A percentile compares a stretch with the other conserved stretches of the same genome.
Conservation (phyloP, 2,329 filamentous ascomycete genomes). For the Phyllosticta ampelicida region DNA sequence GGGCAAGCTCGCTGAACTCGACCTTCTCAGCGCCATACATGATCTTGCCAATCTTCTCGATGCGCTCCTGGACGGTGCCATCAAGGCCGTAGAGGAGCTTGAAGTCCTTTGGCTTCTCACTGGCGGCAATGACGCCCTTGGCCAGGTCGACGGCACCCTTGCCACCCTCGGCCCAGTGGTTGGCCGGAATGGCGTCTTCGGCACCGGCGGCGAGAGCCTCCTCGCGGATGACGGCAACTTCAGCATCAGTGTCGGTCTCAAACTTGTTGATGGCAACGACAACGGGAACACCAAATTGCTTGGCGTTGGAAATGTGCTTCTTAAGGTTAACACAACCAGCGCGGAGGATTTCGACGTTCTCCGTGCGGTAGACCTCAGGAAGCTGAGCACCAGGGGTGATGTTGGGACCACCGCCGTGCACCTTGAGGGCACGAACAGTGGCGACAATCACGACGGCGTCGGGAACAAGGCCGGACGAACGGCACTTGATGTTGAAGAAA, state of each 20-base stretch:
- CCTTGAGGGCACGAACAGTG: conserved; percentile 90
- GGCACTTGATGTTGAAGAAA: conserved; percentile 99
- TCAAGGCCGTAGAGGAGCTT: conserved; percentile 76
- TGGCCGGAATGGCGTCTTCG: conserved; percentile 83
- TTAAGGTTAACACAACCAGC: conserved; percentile 86
- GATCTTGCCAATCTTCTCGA: conserved; percentile 77
- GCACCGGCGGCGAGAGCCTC: conserved; percentile 87
- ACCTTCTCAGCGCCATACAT: conserved; percentile 92
- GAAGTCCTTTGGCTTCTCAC: conserved; percentile 71
- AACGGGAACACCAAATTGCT: conserved; percentile 79
- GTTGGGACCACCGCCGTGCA: conserved; percentile 91
- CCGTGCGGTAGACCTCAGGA: conserved; percentile 79
- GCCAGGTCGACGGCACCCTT: conserved; percentile 83
- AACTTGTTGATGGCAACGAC: conserved; percentile 98
- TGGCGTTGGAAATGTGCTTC: conserved; percentile 91
- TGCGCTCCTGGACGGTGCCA: conserved; percentile 70
- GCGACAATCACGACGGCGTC: conserved; percentile 93
- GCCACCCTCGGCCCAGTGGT: conserved; percentile 95
- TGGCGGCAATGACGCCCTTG: conserved; percentile 72
- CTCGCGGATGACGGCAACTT: conserved; percentile 79
- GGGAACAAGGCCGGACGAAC: conserved; percentile 81
- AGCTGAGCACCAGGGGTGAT: conserved; percentile 79
- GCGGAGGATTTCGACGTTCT: conserved; percentile 86
- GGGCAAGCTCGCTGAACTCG: conserved; percentile 86
- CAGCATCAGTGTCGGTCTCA: conserved; percentile 83